phyloP scores from a whole-genome alignment of 1,139 yeast species.

The Candida labiduridarum region DNA sequence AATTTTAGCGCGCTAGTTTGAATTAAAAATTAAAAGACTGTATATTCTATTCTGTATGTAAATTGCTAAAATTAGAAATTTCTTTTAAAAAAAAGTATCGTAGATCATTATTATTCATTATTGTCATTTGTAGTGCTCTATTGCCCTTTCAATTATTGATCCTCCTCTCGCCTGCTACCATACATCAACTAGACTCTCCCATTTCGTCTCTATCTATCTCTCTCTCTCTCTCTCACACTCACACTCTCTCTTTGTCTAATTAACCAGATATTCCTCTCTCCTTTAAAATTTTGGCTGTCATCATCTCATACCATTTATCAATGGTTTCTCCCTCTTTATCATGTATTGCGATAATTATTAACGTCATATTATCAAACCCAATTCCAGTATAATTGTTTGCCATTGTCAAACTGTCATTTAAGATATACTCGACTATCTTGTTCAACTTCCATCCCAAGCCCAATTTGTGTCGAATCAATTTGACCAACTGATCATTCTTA shows the following conservation, averaged over 20 bases:
- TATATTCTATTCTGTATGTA: conserved; percentile 2
- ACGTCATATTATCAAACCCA: conserved; percentile 82
- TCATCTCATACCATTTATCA: conserved; percentile 59
- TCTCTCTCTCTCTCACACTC: not conserved
- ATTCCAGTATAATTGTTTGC: conserved; percentile 76
- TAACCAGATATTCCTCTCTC: conserved; percentile 37
- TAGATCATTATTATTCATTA: not conserved
- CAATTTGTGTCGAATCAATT: conserved; percentile 58
- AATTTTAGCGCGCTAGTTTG: no score
- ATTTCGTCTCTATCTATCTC: not conserved
- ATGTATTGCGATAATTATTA: conserved; percentile 65
- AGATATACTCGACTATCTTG: conserved; percentile 57
- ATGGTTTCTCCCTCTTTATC: conserved; percentile 34
- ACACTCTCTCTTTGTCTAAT: not conserved
- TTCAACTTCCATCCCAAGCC: conserved; percentile 59
- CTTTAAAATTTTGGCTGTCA: conserved; percentile 50
- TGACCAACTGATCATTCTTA: conserved; percentile 56
- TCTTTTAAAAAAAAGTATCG: not conserved
- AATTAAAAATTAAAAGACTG: no score
- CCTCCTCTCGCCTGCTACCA: not conserved
- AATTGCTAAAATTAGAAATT: not conserved
- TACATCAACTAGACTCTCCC: not conserved
- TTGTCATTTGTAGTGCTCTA: not conserved
- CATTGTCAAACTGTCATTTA: conserved; percentile 70
- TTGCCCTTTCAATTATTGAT: not conserved